phyloP scores from a whole-genome alignment of 2,329 filamentous ascomycete species.

The Mycosphaerella sp. region DNA sequence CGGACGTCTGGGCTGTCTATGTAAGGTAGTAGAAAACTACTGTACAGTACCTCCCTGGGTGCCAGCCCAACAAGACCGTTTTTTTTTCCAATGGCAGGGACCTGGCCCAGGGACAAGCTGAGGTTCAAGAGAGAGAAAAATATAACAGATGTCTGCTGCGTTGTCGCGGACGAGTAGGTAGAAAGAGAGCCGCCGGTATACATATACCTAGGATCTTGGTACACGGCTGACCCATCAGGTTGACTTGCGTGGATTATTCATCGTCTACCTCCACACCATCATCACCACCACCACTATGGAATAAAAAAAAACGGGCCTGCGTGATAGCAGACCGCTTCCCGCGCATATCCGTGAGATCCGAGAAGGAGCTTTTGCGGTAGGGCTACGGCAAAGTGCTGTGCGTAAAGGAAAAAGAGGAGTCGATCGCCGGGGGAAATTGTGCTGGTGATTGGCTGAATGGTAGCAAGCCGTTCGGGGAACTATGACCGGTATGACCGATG shows the following conservation, averaged over 20 bases:
- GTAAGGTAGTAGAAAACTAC: no score
- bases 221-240: not conserved
- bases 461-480: not conserved
- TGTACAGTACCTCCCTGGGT: not conserved
- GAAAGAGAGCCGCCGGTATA: no score
- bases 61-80: not conserved
- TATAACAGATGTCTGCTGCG: no score
- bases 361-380: not conserved
- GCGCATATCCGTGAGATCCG: constrained; percentile 5
- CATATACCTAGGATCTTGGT: not conserved
- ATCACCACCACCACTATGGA: not conserved
- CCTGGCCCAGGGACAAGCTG: not conserved
- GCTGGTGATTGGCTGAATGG: not conserved
- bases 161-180: no score
- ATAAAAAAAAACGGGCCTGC: not conserved
- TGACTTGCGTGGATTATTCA: not conserved
- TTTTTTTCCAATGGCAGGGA: not conserved
- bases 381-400: not conserved
- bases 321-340: not conserved
- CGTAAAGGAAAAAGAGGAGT: not conserved
- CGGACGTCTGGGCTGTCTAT: not conserved
- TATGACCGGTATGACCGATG: not conserved
- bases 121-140: no score
- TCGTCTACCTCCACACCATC: not conserved
- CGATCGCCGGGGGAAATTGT: not conserved